A percentile compares a stretch with the other conserved stretches of the same genome.
phyloP scores from a whole-genome alignment of 371 early-diverging fungal genomes.

The Syncephalastrum sp. region DNA sequence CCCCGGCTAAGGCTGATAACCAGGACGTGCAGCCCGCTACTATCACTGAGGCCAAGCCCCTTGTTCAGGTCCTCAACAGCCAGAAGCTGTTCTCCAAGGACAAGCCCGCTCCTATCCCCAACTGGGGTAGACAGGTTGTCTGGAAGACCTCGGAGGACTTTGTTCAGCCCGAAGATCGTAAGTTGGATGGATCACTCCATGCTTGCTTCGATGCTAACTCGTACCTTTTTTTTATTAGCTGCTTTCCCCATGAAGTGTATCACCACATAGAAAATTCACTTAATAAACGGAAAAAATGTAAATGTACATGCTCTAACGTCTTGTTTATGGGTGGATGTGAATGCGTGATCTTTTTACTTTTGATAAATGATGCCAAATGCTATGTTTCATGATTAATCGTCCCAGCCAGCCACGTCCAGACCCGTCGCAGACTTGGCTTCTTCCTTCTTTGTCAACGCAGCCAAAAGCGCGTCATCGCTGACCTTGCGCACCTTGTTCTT shows the following conservation, averaged over 20 bases:
- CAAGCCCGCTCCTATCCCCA: constrained; percentile 41
- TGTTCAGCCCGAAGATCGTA: constrained; percentile 48
- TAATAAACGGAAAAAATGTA: constrained; percentile 3
- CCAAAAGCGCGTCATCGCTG: too few relatives aligned
- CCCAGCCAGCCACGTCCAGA: constrained; percentile 52
- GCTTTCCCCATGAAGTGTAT: constrained; percentile 39
- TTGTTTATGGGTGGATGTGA: too few relatives aligned
- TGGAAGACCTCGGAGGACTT: constrained; percentile 50
- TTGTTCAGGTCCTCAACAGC: constrained; percentile 39
- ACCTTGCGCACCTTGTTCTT: too few relatives aligned
- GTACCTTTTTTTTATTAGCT: constrained; percentile 14
- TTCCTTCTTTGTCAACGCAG: too few relatives aligned
- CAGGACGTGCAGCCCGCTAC: constrained; percentile 18
- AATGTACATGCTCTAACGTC: too few relatives aligned
- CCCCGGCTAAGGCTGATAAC: constrained; percentile 24
- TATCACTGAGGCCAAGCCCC: constrained; percentile 36
- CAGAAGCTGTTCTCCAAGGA: constrained; percentile 32
- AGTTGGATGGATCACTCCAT: background rate
- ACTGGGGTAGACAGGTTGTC: constrained; percentile 34
- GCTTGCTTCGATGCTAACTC: background rate
- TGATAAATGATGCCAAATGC: too few relatives aligned
- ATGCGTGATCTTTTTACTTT: too few relatives aligned
- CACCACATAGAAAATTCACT: constrained; percentile 18
- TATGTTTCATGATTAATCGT: constrained; percentile 13
- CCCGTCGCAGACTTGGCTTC: constrained; percentile 21